These are phyloP conservation scores for Begonia loranthoides DNA, from an alignment of 306 rosid genomes.

Conservation along the genomic window DNA sequence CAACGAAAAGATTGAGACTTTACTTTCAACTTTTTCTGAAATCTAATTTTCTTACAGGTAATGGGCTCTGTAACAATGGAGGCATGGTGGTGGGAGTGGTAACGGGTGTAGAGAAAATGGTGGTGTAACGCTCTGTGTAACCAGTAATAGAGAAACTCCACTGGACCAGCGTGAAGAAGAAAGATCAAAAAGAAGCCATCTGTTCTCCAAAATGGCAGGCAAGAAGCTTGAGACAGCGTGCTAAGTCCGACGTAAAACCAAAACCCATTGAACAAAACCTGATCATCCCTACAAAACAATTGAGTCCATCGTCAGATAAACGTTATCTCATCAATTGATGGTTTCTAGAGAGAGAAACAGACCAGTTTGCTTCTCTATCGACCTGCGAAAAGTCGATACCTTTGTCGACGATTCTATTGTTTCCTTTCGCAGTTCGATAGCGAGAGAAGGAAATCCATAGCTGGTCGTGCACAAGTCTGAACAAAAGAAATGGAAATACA, in stretches of 20 bases:
- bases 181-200: slow-evolving; percentile 27
- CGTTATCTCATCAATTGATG: too few relatives aligned
- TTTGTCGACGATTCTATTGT: slow-evolving; percentile 13
- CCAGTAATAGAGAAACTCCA: slow-evolving; percentile 68
- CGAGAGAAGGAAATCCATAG: slow-evolving; percentile 25
- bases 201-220: slow-evolving; percentile 34
- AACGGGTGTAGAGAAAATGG: slow-evolving; percentile 55
- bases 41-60: slow-evolving; percentile 13
- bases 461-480: slow-evolving; percentile 21
- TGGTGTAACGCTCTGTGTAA: slow-evolving; percentile 68
- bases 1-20: neutral
- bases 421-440: slow-evolving; percentile 13
- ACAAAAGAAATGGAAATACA: slow-evolving; percentile 11
- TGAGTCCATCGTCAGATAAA: neutral
- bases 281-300: slow-evolving; percentile 44
- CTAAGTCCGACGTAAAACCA: slow-evolving; percentile 16
- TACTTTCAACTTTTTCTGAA: neutral
- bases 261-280: slow-evolving; percentile 41
- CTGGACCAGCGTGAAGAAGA: slow-evolving; percentile 47
- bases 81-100: slow-evolving; percentile 48
- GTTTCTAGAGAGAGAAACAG: neutral
- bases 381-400: slow-evolving; percentile 21
- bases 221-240: slow-evolving; percentile 4
- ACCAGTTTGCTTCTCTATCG: slow-evolving; percentile 23
- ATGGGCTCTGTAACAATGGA: slow-evolving; percentile 30